Percentiles rank a stretch among this genome's conserved stretches.
These are phyloP conservation scores for Exophiala sideris DNA, from an alignment of 2,329 filamentous ascomycete species.

Conservation along the genomic window DNA sequence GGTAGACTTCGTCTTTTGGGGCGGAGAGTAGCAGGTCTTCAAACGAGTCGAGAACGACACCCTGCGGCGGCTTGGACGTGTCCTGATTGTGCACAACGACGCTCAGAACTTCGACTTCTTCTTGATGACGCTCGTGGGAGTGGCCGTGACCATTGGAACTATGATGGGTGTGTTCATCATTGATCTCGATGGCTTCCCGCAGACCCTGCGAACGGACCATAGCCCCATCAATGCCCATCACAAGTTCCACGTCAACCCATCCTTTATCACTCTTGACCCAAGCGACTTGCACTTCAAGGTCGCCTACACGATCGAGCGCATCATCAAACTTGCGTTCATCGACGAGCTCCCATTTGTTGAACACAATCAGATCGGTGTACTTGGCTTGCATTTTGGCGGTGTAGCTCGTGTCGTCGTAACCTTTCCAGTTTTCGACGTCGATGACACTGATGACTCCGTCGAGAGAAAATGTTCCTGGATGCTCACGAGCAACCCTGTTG, in stretches of 20 bases:
- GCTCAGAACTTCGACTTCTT: slow-evolving; percentile 87
- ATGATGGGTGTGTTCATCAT: slow-evolving; percentile 35
- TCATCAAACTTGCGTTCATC: slow-evolving; percentile 72
- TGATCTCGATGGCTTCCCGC: slow-evolving; percentile 25
- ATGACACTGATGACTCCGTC: slow-evolving; percentile 88
- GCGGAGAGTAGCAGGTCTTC: slow-evolving; percentile 64
- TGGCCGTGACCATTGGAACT: slow-evolving; percentile 43
- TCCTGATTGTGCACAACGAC: slow-evolving; percentile 52
- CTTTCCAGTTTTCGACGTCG: slow-evolving; percentile 92
- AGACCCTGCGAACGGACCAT: slow-evolving; percentile 50
- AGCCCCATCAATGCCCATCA: slow-evolving; percentile 85
- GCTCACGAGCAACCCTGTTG: slow-evolving; percentile 69
- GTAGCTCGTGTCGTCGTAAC: slow-evolving; percentile 86
- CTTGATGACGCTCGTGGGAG: slow-evolving; percentile 61
- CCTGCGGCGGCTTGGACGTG: slow-evolving; percentile 40
- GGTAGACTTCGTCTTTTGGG: slow-evolving; percentile 90
- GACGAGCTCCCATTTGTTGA: slow-evolving; percentile 87
- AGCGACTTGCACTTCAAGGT: slow-evolving; percentile 74
- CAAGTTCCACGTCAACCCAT: slow-evolving; percentile 69
- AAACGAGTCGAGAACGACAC: slow-evolving; percentile 57
- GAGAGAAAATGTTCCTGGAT: slow-evolving; percentile 61
- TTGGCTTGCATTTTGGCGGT: slow-evolving; percentile 83
- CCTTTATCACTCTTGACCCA: slow-evolving; percentile 84
- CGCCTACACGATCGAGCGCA: slow-evolving; percentile 73
- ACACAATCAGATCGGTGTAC: slow-evolving; percentile 85